Evolutionary conservation across 164 flowering plant species (phyloP).

Genomic region (Umbilicus rupestris): DNA sequence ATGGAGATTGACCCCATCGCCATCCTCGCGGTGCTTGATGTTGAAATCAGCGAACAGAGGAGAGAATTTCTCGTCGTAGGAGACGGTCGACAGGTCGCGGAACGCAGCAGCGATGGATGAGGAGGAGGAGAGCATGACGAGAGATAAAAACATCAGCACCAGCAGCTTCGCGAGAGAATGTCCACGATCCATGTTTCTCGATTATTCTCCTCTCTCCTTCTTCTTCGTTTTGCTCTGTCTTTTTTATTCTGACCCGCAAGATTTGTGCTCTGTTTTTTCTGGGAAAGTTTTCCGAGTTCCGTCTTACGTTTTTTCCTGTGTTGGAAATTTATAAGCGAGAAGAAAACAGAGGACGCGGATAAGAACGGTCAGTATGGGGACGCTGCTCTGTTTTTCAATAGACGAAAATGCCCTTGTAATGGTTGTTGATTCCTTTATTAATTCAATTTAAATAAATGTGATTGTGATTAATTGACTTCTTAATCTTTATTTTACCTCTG

Average conservation of each 20-base stretch:
- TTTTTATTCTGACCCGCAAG: neutral
- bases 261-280: constrained; percentile 6
- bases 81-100: constrained; percentile 32
- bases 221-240: constrained; percentile 9
- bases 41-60: constrained; percentile 69
- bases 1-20: constrained; percentile 42
- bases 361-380: neutral
- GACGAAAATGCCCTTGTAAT: constrained; percentile 4
- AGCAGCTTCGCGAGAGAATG: neutral
- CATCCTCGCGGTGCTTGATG: constrained; percentile 41
- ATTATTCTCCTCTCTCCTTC: neutral
- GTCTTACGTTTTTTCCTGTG: neutral
- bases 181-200: constrained; percentile 15
- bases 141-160: neutral
- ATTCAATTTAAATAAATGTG: too few species aligned
- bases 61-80: constrained; percentile 44
- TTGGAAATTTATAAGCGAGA: neutral
- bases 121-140: constrained; percentile 6
- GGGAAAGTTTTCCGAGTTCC: neutral
- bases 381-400: neutral
- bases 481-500: too few species aligned
- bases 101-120: constrained; percentile 15
- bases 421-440: neutral
- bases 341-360: neutral
- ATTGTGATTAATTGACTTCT: too few species aligned